Percentiles rank a stretch among this genome's conserved stretches.
Conservation (phyloP, 2,329 filamentous ascomycete genomes). For the Trichoderma harzianum region DNA sequence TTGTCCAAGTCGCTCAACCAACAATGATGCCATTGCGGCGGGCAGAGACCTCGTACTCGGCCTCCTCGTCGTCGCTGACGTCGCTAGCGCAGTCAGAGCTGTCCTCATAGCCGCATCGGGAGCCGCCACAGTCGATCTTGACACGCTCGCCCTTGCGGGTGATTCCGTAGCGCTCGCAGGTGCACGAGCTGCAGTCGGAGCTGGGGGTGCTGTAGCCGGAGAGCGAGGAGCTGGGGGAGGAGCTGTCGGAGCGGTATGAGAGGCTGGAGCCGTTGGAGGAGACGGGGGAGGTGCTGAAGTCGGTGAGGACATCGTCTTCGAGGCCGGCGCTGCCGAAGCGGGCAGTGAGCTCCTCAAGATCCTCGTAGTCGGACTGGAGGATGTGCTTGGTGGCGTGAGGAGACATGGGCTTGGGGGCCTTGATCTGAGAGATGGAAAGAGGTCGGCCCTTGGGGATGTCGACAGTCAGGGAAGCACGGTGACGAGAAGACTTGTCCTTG, state of each 20-base stretch:
- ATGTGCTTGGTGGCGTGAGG: conserved; percentile 86
- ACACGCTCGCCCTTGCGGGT: conserved; percentile 88
- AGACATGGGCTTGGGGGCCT: conserved; percentile 83
- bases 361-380: conserved; percentile 74
- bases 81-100: conserved; percentile 60
- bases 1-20: conserved; percentile 29
- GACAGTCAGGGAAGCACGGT: conserved; percentile 49
- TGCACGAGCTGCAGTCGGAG: conserved; percentile 77
- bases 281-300: conserved; percentile 57
- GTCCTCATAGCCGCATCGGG: conserved; percentile 80
- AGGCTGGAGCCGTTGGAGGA: conserved; percentile 68
- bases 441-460: conserved; percentile 86
- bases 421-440: conserved; percentile 83
- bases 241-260: conserved; percentile 70
- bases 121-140: conserved; percentile 92
- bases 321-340: conserved; percentile 65
- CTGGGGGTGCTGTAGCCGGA: conserved; percentile 76
- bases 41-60: conserved; percentile 42
- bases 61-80: conserved; percentile 56
- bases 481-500: conserved; percentile 43
- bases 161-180: conserved; percentile 94
- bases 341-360: conserved; percentile 74
- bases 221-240: conserved; percentile 68
- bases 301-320: conserved; percentile 53
- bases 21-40: conserved; percentile 65